These are phyloP conservation scores for Serendipita sp. DNA, from an alignment of 768 basidiomycete genomes.

Conservation along the genomic window DNA sequence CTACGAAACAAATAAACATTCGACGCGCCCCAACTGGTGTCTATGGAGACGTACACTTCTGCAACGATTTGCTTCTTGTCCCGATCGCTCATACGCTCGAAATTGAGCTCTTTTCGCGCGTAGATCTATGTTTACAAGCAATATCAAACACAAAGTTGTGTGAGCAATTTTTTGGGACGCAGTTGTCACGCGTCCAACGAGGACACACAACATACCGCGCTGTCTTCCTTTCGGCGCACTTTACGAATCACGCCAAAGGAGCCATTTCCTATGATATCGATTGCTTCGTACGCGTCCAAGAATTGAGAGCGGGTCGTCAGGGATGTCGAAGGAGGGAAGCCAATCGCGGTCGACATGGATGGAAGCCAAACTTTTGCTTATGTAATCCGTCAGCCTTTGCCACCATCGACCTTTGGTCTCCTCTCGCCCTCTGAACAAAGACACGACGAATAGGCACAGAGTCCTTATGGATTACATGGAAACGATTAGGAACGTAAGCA, in stretches of 20 bases:
- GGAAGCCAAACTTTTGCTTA: neutral
- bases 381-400: no score
- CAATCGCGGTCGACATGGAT: neutral
- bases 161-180: no score
- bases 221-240: constrained; percentile 72
- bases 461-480: no score
- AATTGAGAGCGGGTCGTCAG: neutral
- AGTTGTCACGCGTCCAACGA: constrained; percentile 7
- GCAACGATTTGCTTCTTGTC: constrained; percentile 94
- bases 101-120: constrained; percentile 92
- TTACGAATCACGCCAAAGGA: constrained; percentile 97
- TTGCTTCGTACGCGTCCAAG: constrained; percentile 71
- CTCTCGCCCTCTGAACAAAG: no score
- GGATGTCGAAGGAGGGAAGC: neutral
- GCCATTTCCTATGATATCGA: constrained; percentile 91
- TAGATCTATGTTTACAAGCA: constrained; percentile 36
- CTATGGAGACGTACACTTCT: constrained; percentile 67
- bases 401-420: no score
- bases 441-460: no score
- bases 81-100: constrained; percentile 89
- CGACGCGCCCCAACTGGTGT: neutral
- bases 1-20: constrained; percentile 26
- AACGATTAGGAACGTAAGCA: no score
- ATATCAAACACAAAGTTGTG: no score
- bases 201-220: constrained; percentile 38